Base-by-base conservation (phyloP, 2,329 filamentous ascomycete species). In the Scorias spongiosa region DNA sequence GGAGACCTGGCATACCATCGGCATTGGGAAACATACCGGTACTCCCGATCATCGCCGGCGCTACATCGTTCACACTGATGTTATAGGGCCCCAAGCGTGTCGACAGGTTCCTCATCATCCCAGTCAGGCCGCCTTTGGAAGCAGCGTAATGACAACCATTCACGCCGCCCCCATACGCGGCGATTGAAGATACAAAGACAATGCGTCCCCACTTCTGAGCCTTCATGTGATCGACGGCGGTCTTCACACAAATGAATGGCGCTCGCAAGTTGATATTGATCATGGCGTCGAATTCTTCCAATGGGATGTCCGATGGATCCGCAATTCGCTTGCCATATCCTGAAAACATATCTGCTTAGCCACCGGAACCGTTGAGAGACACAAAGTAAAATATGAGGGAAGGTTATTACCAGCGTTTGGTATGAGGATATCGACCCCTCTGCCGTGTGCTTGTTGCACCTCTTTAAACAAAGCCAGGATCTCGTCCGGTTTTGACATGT, bases 1-100 rank as follows among this genome's bases (percentile, higher is more conserved):
- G 72, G 42, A 78, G 69, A 0, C 75, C 75, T 1, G 75, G 68
- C 12, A 56, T 51, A 17, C 50, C 51, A 26, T 57, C 55, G n/a
- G 69, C 69, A 46, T 72, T 67, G 2, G 75, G 73, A 20, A 80
- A 72, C 71, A 80, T 72, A 1, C 59, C 59, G 5, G 58, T 61
- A 11, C 58, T 55, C 5, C 75, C 75, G 47, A 81, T 80, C 75
- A 81, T 80, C 5, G 76, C 77, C 0, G 78, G 78, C 2, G 76
- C 75, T n/a, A 81, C 74, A 49, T 80, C 76, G 46, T 81, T 81
- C 45, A 80, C 75, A 11, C 76, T 78, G 51, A 81, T 77, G 29
- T 76, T 76, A 51, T 68, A 69, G 44, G 70, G 66, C 2, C 75
- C 77, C 17, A 80, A 67, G 39, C 74, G 73, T 1, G 66, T 69